Conservation (phyloP, 306 rosid species). For the Prinsepia uniflora region DNA sequence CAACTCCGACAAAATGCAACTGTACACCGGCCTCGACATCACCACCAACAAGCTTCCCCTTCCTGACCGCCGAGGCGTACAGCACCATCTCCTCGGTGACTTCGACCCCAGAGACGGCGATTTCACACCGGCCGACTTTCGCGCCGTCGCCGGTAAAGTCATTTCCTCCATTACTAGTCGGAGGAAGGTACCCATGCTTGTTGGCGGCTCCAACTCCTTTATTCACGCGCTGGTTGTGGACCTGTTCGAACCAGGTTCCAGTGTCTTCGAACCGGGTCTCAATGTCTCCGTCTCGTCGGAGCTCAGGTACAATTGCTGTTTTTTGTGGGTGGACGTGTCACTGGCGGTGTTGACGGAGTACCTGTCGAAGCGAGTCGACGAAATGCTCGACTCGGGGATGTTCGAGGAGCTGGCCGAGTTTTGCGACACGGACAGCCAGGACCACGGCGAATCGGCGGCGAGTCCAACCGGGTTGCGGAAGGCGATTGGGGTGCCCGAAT, state of each 20-base stretch:
- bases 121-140: constrained; percentile 51
- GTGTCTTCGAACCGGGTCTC: constrained; percentile 38
- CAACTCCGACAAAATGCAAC: constrained; percentile 89
- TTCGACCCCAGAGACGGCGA: constrained; percentile 44
- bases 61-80: constrained; percentile 47
- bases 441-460: constrained; percentile 11
- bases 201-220: constrained; percentile 88
- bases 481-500: constrained; percentile 93
- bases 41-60: constrained; percentile 82
- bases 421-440: constrained; percentile 34
- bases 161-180: constrained; percentile 35
- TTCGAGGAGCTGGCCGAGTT: constrained; percentile 72
- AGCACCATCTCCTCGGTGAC: constrained; percentile 80
- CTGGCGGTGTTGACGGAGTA: constrained; percentile 47
- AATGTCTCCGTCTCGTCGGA: constrained; percentile 30
- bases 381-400: constrained; percentile 84
- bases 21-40: constrained; percentile 70
- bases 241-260: constrained; percentile 36
- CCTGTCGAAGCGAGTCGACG: constrained; percentile 68
- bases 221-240: constrained; percentile 57
- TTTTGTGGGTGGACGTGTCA: constrained; percentile 82
- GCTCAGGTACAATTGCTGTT: constrained; percentile 70
- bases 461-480: constrained; percentile 51
- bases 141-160: constrained; percentile 32
- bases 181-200: constrained; percentile 58